A percentile compares a stretch with the other conserved stretches of the same genome.
Conservation (phyloP, 2,329 filamentous ascomycete species). For the Stagonosporopsis rhizophila region DNA sequence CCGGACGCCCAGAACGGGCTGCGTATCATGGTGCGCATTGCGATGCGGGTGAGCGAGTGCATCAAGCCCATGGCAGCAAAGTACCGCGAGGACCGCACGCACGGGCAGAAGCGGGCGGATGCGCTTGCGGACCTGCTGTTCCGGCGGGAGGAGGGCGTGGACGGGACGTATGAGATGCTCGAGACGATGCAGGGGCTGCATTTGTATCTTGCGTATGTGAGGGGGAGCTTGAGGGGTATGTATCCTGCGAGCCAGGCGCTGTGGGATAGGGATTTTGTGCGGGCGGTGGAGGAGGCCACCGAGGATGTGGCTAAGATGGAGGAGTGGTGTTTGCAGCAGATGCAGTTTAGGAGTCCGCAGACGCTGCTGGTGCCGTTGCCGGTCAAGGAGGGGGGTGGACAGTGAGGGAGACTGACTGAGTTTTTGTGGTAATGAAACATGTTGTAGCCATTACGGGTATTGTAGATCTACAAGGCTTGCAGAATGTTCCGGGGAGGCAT, state of each 20-base stretch:
- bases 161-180: conserved; percentile 11
- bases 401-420: neutral
- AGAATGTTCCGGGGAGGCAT: too few species aligned
- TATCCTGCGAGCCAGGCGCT: conserved; percentile 9
- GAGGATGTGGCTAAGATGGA: conserved; percentile 14
- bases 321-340: conserved; percentile 19
- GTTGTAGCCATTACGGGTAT: neutral
- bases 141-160: conserved; percentile 3
- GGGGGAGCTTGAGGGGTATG: conserved; percentile 7
- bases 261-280: conserved; percentile 4
- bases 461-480: too few species aligned
- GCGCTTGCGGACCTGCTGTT: conserved; percentile 7
- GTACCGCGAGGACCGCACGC: conserved; percentile 10
- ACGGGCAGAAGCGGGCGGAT: conserved; percentile 6
- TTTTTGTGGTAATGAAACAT: too few species aligned
- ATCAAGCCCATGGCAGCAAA: conserved; percentile 12
- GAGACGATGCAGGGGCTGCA: conserved; percentile 13
- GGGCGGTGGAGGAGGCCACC: neutral
- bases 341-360: conserved; percentile 14
- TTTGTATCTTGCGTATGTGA: conserved; percentile 9
- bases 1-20: conserved; percentile 9
- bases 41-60: neutral
- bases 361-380: conserved; percentile 12
- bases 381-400: neutral
- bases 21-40: conserved; percentile 8